A percentile compares a stretch with the other conserved stretches of the same genome.
Conservation (phyloP, 139 green algal genomes). For the Coelastrella sp. region DNA sequence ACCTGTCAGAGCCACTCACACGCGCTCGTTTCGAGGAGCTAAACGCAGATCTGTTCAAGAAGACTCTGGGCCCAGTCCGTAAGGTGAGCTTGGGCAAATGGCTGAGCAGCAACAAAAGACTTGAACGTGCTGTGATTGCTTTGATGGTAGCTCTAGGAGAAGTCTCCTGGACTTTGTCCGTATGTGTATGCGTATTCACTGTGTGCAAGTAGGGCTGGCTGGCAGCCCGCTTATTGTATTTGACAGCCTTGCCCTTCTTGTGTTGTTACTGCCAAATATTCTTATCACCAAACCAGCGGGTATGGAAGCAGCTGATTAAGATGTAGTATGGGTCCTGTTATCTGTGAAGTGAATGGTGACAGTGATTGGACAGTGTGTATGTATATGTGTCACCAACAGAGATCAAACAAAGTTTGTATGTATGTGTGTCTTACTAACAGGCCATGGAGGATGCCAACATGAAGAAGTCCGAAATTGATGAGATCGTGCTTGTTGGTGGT, state of each 20-base stretch:
- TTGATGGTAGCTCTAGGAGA: no score
- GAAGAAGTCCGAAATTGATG: slow-evolving; percentile 92
- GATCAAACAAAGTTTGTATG: no score
- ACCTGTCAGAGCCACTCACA: slow-evolving; percentile 98
- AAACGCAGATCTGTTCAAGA: slow-evolving; percentile 97
- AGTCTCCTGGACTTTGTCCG: no score
- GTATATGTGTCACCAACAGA: no score
- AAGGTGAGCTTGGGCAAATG: slow-evolving; percentile 61
- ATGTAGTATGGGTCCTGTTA: background rate
- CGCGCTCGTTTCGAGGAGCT: slow-evolving; percentile 99
- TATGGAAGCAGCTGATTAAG: background rate
- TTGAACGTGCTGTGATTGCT: no score
- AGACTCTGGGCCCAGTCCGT: slow-evolving; percentile 96
- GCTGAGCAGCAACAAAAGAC: no score
- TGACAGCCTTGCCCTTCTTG: background rate
- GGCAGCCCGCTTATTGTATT: no score
- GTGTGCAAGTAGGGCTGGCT: background rate
- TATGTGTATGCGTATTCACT: no score
- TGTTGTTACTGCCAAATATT: background rate
- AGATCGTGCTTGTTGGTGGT: slow-evolving; percentile 98
- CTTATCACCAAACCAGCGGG: background rate
- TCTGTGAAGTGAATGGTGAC: background rate
- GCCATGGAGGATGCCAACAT: slow-evolving; percentile 95
- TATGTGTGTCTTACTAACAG: slow-evolving; percentile 54
- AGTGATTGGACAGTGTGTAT: no score